phyloP scores from a whole-genome alignment of 768 basidiomycete species.

The Lanmaoa pseudosensibilis region DNA sequence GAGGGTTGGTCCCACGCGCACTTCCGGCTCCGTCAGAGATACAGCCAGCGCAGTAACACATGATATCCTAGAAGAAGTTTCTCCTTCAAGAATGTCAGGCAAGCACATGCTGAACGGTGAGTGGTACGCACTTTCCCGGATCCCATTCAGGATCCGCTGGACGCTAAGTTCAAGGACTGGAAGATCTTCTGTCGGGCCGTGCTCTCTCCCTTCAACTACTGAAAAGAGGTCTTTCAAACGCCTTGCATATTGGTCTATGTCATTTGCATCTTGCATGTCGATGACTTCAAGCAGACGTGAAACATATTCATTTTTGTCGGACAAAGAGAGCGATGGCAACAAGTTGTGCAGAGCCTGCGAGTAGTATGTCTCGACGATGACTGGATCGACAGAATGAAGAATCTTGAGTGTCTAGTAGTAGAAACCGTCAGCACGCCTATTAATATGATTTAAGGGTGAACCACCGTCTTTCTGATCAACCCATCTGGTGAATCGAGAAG shows the following conservation, averaged over 20 bases:
- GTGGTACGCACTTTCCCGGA: slow-evolving; percentile 47
- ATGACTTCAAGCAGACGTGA: slow-evolving; percentile 56
- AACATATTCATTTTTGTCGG: slow-evolving; percentile 43
- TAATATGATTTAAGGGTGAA: slow-evolving; percentile 5
- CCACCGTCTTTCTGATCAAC: slow-evolving; percentile 58
- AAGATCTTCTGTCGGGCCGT: slow-evolving; percentile 30
- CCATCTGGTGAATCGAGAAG: slow-evolving; percentile 61
- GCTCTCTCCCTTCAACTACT: slow-evolving; percentile 35
- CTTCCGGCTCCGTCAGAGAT: slow-evolving; percentile 40
- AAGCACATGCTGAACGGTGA: not conserved
- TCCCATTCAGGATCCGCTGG: slow-evolving; percentile 51
- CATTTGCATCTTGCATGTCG: slow-evolving; percentile 43
- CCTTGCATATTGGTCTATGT: slow-evolving; percentile 60
- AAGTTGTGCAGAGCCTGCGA: slow-evolving; percentile 42
- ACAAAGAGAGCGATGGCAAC: slow-evolving; percentile 32
- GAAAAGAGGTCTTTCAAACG: slow-evolving; percentile 45
- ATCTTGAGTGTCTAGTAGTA: slow-evolving; percentile 56
- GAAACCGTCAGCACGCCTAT: slow-evolving; percentile 2
- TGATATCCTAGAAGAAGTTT: slow-evolving; percentile 40
- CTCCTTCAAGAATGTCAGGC: slow-evolving; percentile 36
- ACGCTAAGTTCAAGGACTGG: slow-evolving; percentile 57
- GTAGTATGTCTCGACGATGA: slow-evolving; percentile 58
- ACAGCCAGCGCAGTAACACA: slow-evolving; percentile 48
- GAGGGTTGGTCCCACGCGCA: slow-evolving; percentile 52
- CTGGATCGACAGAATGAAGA: slow-evolving; percentile 55